A percentile compares a stretch with the other conserved stretches of the same genome.
Evolutionary conservation across 1,284 basidiomycete genomes (phyloP).

Genomic region (Irpex lacteus): DNA sequence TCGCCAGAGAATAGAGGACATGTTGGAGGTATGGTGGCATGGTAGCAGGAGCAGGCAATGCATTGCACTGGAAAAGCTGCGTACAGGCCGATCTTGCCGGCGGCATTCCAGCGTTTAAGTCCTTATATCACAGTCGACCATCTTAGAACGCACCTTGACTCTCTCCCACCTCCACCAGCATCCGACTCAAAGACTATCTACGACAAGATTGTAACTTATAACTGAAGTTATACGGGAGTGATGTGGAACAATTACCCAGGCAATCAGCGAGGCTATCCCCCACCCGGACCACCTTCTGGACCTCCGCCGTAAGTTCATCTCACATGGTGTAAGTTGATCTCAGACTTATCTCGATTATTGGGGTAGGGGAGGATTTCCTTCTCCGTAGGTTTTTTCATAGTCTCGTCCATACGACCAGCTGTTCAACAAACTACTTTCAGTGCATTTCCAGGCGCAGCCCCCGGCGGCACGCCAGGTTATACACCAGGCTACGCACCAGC

Average conservation of each 20-base stretch:
- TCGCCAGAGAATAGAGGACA: slow-evolving; percentile 53
- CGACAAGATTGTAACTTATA: background rate
- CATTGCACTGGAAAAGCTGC: background rate
- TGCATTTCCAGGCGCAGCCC: slow-evolving; percentile 8
- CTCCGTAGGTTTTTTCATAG: slow-evolving; percentile 11
- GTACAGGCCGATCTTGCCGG: too few species aligned
- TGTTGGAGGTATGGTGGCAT: slow-evolving; percentile 44
- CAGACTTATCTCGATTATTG: background rate
- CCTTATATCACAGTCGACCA: background rate
- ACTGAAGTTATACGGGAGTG: background rate
- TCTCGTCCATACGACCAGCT: background rate
- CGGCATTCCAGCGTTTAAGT: background rate
- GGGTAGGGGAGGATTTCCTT: slow-evolving; percentile 14
- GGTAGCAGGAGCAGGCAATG: slow-evolving; percentile 9
- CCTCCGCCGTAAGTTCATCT: slow-evolving; percentile 1
- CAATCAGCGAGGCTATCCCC: slow-evolving; percentile 13
- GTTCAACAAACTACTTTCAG: background rate
- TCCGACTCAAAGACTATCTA: too few species aligned
- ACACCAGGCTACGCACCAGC: slow-evolving; percentile 13
- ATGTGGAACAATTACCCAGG: slow-evolving; percentile 19
- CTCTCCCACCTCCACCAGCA: background rate
- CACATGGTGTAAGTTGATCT: background rate
- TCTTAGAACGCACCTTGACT: background rate
- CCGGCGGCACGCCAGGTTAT: slow-evolving; percentile 11
- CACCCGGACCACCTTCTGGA: slow-evolving; percentile 5